Evolutionary conservation across 78 protist species (phyloP), one percentile per base, ranked within the genome.

Genomic region (Dictyostelium intermedium): DNA sequence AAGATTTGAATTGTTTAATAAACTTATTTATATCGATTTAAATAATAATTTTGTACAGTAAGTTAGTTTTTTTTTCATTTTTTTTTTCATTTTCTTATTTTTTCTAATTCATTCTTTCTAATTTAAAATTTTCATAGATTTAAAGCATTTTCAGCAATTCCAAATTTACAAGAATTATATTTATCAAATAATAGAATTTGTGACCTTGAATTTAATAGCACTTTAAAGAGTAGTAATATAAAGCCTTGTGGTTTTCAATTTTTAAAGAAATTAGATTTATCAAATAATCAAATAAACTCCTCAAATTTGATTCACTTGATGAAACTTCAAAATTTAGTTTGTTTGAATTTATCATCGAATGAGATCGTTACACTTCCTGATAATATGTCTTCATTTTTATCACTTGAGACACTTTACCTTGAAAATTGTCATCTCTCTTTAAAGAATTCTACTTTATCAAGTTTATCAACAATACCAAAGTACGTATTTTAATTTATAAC

Each of bases 41-140:
- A 87, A 83, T 43, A 87, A 87, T 78, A 87, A 87, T 41, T 37
- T 61, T 87, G 85, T 87, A 63, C 84, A 87, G 92, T 87, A 87
- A 25, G 92, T 70, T 70, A 27, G n/a, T 45, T 25, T 16, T n/a
- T 8, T 35, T 73, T 69, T 39, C 43, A 39, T 39, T 39, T 39
- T 5, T 39, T 39, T 5, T 39, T 39, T 39, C 10, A 5, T 39
- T 39, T 16, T 13, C 0, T 20, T 8, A 72, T 47, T 39, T 39
- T 37, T 5, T 32, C 60, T 2, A 16, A 72, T 47, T 39, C 4
- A 23, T 5, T 32, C 60, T 2, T 6, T 27, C 45, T 50, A 30
- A 56, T 32, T 35, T 53, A 20, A 9, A 5, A 41, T 47, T 18
- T n/a, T 27, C 25, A 11, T 35, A 86, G 92, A 76, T 87, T 87